Conservation (phyloP, 2,329 filamentous ascomycete species). For the Albifimbria verrucaria region DNA sequence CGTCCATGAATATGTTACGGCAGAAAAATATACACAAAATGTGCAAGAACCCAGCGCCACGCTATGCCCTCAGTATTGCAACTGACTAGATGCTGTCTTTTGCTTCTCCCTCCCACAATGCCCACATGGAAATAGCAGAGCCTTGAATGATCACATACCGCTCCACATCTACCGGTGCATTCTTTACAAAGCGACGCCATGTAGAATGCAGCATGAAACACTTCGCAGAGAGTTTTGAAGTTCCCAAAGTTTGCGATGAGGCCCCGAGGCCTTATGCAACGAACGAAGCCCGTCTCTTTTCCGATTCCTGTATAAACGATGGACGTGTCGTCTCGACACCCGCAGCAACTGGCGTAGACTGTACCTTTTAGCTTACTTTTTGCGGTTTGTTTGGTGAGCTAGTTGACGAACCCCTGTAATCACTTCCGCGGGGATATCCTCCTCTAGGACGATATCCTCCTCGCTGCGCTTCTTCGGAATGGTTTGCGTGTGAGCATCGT, state of each 20-base stretch:
- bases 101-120: too few relatives aligned
- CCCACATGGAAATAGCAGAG: too few relatives aligned
- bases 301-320: neutral
- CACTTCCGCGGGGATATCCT: conserved; percentile 52
- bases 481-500: conserved; percentile 12
- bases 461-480: neutral
- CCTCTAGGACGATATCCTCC: conserved; percentile 21
- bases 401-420: conserved; percentile 59
- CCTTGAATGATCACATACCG: too few relatives aligned
- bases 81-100: conserved; percentile 1
- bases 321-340: neutral
- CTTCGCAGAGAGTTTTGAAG: too few relatives aligned
- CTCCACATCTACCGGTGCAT: too few relatives aligned
- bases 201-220: too few relatives aligned
- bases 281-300: neutral
- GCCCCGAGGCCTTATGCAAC: neutral
- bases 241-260: too few relatives aligned
- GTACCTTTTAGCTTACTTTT: conserved; percentile 24
- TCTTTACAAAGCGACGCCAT: too few relatives aligned
- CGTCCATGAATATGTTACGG: neutral
- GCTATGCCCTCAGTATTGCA: neutral
- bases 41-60: neutral
- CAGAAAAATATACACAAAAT: neutral
- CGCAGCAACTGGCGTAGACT: neutral
- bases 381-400: conserved; percentile 38